Conservation (phyloP, 1,284 basidiomycete species). For the Trichosporon ovoides region DNA sequence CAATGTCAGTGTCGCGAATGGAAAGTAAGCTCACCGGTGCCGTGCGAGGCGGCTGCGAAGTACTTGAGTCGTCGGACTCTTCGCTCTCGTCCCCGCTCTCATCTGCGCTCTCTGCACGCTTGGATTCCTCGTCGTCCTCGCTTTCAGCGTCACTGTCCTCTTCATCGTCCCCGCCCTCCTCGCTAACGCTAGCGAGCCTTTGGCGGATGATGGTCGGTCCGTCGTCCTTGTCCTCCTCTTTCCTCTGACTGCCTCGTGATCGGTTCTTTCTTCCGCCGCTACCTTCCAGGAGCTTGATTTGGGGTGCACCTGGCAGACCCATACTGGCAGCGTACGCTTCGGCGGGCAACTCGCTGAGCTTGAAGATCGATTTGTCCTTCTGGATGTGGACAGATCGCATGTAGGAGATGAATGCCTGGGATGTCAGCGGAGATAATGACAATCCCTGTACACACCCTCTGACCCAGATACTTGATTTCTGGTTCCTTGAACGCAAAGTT, state of each 20-base stretch:
- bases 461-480: constrained; percentile 94
- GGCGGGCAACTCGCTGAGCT: constrained; percentile 72
- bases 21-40: background rate
- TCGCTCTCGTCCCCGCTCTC: constrained; percentile 5
- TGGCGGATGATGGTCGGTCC: constrained; percentile 18
- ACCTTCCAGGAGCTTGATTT: constrained; percentile 71
- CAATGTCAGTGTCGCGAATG: background rate
- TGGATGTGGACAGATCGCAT: constrained; percentile 88
- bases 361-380: constrained; percentile 90
- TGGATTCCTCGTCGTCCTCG: constrained; percentile 25
- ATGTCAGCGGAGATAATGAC: background rate
- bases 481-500: constrained; percentile 91
- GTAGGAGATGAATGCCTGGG: constrained; percentile 94
- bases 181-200: constrained; percentile 22
- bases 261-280: constrained; percentile 33
- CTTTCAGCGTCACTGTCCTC: constrained; percentile 27
- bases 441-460: constrained; percentile 61
- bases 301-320: constrained; percentile 89
- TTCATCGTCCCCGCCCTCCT: constrained; percentile 20
- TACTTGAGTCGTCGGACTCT: background rate
- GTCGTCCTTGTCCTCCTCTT: constrained; percentile 24
- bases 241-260: constrained; percentile 26
- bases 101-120: constrained; percentile 29
- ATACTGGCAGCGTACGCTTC: constrained; percentile 82
- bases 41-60: background rate